Conservation (phyloP, 495 filamentous ascomycete species). For the Penicillium subrubescens region DNA sequence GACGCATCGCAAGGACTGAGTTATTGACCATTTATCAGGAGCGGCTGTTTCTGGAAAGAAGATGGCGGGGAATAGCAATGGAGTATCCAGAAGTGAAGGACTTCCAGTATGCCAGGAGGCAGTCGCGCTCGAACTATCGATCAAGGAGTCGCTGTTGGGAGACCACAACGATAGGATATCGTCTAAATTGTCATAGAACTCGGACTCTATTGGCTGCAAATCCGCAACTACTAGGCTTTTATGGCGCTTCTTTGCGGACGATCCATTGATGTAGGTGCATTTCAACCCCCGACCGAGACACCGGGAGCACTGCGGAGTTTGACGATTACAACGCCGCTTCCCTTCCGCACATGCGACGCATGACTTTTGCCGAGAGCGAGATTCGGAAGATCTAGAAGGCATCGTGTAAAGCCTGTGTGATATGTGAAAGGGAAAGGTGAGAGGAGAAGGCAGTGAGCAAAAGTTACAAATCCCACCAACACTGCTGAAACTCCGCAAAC, state of each 20-base stretch:
- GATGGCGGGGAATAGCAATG: neutral
- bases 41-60: conserved; percentile 3
- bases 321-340: conserved; percentile 24
- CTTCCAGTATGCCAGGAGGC: conserved; percentile 5
- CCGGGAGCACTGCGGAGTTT: conserved; percentile 25
- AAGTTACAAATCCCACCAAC: neutral
- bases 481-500: conserved; percentile 9
- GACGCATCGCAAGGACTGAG: conserved; percentile 1
- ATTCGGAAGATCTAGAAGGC: neutral
- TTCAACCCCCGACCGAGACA: conserved; percentile 15
- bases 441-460: neutral
- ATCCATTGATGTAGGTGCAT: conserved; percentile 12
- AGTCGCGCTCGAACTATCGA: neutral
- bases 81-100: neutral
- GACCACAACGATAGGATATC: neutral
- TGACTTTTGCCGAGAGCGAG: conserved; percentile 19
- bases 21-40: conserved; percentile 16
- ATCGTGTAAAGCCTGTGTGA: neutral
- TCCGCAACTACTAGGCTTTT: neutral
- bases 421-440: neutral
- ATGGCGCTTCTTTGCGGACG: neutral
- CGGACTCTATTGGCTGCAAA: neutral
- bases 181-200: neutral
- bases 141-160: neutral
- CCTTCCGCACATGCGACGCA: conserved; percentile 20